These are phyloP conservation scores for Candida suzukii DNA, from an alignment of 805 yeast species.

Conservation along the genomic window DNA sequence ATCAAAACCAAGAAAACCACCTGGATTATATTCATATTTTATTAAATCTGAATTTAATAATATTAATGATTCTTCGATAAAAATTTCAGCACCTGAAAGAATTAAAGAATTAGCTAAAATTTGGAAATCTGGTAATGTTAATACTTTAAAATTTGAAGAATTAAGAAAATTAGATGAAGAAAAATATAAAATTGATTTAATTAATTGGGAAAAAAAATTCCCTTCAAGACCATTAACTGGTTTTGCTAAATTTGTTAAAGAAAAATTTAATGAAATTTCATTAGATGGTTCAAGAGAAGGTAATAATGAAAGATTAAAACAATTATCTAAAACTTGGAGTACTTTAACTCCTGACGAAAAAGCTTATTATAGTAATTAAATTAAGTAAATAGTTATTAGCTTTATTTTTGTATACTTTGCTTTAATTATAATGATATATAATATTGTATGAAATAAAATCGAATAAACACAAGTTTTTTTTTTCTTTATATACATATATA, in stretches of 20 bases:
- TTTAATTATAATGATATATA: too few relatives aligned
- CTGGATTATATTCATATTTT: too few relatives aligned
- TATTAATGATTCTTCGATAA: not conserved
- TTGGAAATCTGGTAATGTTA: too few relatives aligned
- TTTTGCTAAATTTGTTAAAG: not conserved
- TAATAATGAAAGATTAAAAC: not conserved
- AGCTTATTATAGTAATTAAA: not conserved
- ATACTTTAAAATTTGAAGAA: not conserved
- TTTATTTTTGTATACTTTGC: too few relatives aligned
- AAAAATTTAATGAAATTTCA: not conserved
- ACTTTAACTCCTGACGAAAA: not conserved
- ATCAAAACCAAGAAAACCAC: too few relatives aligned
- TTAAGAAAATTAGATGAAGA: not conserved
- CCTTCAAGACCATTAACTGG: too few relatives aligned
- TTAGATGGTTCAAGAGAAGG: not conserved
- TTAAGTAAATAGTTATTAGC: too few relatives aligned
- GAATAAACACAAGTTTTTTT: too few relatives aligned
- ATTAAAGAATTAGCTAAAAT: not conserved
- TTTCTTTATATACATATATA: too few relatives aligned
- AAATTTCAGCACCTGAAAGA: not conserved
- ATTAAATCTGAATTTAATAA: not conserved
- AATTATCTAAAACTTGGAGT: not conserved
- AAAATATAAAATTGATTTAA: too few relatives aligned
- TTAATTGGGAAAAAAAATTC: too few relatives aligned
- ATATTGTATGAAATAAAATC: too few relatives aligned